Base-by-base conservation (phyloP, 371 early-diverging fungal species). In the Coemansia sp. region DNA sequence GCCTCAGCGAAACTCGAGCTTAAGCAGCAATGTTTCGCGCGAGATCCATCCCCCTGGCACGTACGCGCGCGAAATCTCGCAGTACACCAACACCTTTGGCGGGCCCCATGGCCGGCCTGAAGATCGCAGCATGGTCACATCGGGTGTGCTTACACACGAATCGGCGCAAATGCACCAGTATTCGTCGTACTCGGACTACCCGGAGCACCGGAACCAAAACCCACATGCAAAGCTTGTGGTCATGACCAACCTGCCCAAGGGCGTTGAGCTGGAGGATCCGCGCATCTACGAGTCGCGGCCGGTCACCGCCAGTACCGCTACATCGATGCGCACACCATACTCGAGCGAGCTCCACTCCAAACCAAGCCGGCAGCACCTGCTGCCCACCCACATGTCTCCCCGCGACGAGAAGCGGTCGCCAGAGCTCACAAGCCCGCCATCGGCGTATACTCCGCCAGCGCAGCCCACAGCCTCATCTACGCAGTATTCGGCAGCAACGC, bases 371-470 rank as follows among this genome's bases (percentile, higher is more conserved):
- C 65, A 70, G 42, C 61, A 70, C 20, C 50, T 70, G 39, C 41
- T 75, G 10, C 20, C 42, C 1, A 40, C 54, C 33, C 49, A 62
- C 8, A 16, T 49, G 5, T 45, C 33, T 9, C 41, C 55, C 31
- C 59, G 43, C 9, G 59, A 64, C 20, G 61, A 63, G 7, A 16
- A 36, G n/a, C 8, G 30, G 3, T 54, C 34, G 20, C 20, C 55
- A 11, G 70, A 57, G 11, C 47, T 48, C 2, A 36, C 47, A 9
- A 75, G 56, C 33, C 65, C 61, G 31, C 45, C 66, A 5, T 52
- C 66, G 1, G 71, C 55, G 3, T 75, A 75, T 43, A 42, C 48
- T 7, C 75, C 75, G 30, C 75, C 75, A 10, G 48, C 43, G 26
- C 66, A 47, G 26, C 71, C 75, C 4, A n/a, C 53, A 1, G 39